These are phyloP conservation scores for Murraya paniculata DNA, from an alignment of 345 rosid genomes.

Conservation along the genomic window DNA sequence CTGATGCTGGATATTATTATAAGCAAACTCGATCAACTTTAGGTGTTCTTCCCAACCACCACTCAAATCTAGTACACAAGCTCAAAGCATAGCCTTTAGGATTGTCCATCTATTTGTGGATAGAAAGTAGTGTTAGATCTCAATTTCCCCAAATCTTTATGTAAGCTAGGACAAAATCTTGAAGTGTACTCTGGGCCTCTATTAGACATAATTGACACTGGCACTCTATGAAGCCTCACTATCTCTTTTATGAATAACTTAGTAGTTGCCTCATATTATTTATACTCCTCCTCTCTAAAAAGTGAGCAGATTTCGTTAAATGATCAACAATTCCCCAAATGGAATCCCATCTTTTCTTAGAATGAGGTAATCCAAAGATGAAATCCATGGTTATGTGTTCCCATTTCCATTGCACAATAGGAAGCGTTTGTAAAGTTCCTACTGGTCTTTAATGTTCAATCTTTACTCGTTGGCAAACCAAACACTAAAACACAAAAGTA, in stretches of 20 bases:
- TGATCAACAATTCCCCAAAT: not conserved
- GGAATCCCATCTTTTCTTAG: not conserved
- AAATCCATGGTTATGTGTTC: no score
- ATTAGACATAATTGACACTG: no score
- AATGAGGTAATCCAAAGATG: not conserved
- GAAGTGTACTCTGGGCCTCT: no score
- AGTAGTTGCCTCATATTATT: not conserved
- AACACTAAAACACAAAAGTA: no score
- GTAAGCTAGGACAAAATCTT: no score
- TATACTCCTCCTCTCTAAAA: not conserved
- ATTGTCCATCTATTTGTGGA: not conserved
- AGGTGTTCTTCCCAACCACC: not conserved
- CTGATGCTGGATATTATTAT: no score
- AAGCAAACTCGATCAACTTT: no score
- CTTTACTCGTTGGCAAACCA: not conserved
- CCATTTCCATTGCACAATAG: no score
- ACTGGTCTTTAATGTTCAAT: not conserved
- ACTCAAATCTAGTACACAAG: not conserved
- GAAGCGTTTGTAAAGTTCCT: no score
- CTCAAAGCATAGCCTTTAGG: not conserved
- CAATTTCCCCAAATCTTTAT: no score
- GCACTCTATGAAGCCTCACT: no score
- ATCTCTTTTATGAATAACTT: not conserved
- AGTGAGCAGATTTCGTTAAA: no score
- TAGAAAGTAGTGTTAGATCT: not conserved